These are phyloP conservation scores for Omphalotus guepiniiformis DNA, from an alignment of 768 basidiomycete genomes.

Conservation along the genomic window DNA sequence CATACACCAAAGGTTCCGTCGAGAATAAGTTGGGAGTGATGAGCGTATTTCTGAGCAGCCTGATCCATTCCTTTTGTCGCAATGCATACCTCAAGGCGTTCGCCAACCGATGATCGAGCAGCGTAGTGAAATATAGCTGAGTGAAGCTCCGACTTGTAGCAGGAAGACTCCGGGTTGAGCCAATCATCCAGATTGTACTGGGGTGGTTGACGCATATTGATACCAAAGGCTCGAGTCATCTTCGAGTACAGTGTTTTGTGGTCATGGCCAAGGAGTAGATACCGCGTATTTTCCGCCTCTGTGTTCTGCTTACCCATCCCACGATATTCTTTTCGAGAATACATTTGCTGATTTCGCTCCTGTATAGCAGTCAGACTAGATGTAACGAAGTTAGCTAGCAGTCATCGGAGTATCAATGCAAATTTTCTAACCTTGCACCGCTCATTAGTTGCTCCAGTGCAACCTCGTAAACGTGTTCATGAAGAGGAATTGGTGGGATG, in stretches of 20 bases:
- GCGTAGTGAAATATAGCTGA: constrained; percentile 23
- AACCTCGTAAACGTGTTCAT: constrained; percentile 25
- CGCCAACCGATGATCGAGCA: constrained; percentile 14
- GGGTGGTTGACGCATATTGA: neutral
- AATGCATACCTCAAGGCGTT: constrained; percentile 28
- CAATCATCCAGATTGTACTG: constrained; percentile 16
- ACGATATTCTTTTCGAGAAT: constrained; percentile 4
- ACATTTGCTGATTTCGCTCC: constrained; percentile 9
- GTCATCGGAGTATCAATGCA: neutral
- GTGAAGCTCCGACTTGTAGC: neutral
- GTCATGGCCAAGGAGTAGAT: constrained; percentile 15
- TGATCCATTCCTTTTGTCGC: constrained; percentile 22
- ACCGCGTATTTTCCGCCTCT: constrained; percentile 14
- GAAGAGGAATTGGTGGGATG: constrained; percentile 26
- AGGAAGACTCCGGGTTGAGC: constrained; percentile 12
- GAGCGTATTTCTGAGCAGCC: constrained; percentile 18
- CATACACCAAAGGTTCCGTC: constrained; percentile 22
- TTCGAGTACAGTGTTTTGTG: constrained; percentile 18
- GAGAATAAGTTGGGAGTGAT: constrained; percentile 16
- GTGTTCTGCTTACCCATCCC: constrained; percentile 1
- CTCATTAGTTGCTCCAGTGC: constrained; percentile 15
- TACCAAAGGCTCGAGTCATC: neutral
- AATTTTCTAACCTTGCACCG: constrained; percentile 12
- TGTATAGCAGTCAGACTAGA: constrained; percentile 16
- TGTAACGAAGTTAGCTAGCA: neutral